A percentile compares a stretch with the other conserved stretches of the same genome.
These are phyloP conservation scores for Hordeum marinum DNA, from an alignment of 176 grass and related monocot genomes.

Conservation along the genomic window DNA sequence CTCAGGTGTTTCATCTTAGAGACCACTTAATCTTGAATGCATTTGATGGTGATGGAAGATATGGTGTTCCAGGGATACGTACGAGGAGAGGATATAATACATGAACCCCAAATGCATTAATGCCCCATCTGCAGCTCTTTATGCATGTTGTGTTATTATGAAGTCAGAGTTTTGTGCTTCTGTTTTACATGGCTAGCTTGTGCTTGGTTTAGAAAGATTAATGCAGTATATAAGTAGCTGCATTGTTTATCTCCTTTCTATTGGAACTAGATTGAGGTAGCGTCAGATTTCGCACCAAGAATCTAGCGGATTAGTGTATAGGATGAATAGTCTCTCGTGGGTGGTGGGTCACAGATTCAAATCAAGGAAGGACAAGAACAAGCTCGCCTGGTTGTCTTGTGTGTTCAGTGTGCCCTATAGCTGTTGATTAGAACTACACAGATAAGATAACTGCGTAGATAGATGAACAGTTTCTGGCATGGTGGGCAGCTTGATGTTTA, in stretches of 20 bases:
- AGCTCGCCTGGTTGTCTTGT: neutral
- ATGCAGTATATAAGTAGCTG: neutral
- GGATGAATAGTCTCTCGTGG: neutral
- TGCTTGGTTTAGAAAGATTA: neutral
- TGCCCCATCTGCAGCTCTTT: neutral
- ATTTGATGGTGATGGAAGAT: neutral
- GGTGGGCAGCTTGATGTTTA: neutral
- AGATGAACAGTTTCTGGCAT: neutral
- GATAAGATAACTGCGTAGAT: neutral
- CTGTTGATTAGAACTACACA: neutral
- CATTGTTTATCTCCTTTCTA: neutral
- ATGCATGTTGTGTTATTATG: neutral
- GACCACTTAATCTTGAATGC: neutral
- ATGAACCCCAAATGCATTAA: neutral
- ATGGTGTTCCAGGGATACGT: neutral
- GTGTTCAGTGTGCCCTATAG: neutral
- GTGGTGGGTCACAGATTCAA: neutral
- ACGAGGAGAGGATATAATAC: neutral
- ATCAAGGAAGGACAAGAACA: neutral
- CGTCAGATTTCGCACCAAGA: no score
- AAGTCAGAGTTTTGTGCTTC: neutral
- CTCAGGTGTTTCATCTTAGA: neutral
- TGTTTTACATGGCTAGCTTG: neutral
- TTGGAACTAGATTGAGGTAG: neutral
- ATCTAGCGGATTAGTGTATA: neutral